Evolutionary conservation across 305 asterid species (phyloP).

Genomic region (Nicotiana rustica): DNA sequence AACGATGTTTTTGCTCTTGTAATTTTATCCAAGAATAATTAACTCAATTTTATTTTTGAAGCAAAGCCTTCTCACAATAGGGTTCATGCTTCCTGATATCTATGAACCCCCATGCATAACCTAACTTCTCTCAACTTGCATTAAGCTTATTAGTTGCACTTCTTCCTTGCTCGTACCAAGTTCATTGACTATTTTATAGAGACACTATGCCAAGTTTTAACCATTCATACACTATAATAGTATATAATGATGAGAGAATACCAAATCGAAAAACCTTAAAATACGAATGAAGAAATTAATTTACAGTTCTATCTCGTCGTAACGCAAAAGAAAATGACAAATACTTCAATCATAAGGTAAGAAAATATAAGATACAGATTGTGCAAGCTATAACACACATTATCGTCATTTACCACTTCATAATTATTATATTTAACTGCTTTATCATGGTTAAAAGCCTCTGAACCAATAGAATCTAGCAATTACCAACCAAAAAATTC

Average conservation of each 20-base stretch:
- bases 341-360: not conserved
- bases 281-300: not conserved
- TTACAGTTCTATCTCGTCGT: not conserved
- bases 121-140: not conserved
- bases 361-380: not conserved
- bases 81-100: conserved; percentile 10
- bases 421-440: not conserved
- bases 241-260: not conserved
- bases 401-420: not conserved
- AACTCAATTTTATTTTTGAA: not conserved
- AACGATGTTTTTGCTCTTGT: no score
- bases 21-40: no score
- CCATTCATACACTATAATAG: not conserved
- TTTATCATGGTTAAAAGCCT: not conserved
- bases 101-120: not conserved
- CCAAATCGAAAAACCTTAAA: not conserved
- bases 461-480: no score
- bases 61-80: not conserved
- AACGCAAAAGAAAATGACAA: not conserved
- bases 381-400: not conserved
- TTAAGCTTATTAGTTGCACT: not conserved
- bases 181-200: not conserved
- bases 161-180: not conserved
- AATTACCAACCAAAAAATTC: no score
- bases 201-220: not conserved